A percentile compares a stretch with the other conserved stretches of the same genome.
phyloP scores from a whole-genome alignment of 2,329 filamentous ascomycete genomes.

The Aureobasidium sp. region DNA sequence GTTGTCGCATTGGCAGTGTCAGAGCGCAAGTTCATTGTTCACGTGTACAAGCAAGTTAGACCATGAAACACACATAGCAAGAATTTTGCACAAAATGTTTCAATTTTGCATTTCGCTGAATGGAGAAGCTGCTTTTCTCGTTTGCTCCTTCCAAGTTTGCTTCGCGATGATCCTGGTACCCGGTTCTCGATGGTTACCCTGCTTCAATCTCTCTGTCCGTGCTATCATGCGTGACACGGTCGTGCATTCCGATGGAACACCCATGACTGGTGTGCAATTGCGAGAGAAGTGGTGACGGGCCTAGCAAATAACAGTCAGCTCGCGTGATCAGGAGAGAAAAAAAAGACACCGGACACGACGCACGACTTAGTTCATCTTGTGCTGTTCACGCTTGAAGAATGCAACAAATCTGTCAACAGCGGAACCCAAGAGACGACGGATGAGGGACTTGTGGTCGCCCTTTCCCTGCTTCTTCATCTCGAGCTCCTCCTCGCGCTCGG shows the following conservation, averaged over 20 bases:
- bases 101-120: neutral
- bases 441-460: neutral
- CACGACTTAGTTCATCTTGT: neutral
- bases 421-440: neutral
- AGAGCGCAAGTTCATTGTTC: slow-evolving; percentile 10
- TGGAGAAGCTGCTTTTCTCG: neutral
- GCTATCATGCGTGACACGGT: neutral
- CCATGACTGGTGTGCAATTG: neutral
- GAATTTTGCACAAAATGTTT: neutral
- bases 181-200: neutral
- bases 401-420: neutral
- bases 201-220: neutral
- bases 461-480: neutral
- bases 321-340: neutral
- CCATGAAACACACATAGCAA: neutral
- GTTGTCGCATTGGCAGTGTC: slow-evolving; percentile 25
- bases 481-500: neutral
- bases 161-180: neutral
- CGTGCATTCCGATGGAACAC: neutral
- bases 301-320: neutral
- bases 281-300: neutral
- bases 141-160: neutral
- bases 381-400: neutral
- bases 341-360: neutral
- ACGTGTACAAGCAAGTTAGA: slow-evolving; percentile 9